phyloP scores from a whole-genome alignment of 1,284 basidiomycete genomes.

The Trichosporon sp. region DNA sequence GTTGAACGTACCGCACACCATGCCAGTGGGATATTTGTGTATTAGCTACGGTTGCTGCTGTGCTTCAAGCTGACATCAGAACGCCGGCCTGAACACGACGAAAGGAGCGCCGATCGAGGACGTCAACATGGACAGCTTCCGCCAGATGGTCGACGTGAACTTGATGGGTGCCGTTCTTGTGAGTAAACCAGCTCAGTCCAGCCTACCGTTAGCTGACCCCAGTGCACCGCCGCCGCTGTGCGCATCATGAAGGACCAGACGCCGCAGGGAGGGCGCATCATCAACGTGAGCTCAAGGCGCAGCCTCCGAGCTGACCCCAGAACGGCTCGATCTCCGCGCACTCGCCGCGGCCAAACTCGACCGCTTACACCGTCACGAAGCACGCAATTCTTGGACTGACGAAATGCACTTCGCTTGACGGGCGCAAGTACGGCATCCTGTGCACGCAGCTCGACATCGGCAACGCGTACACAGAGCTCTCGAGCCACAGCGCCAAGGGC shows the following conservation, averaged over 20 bases:
- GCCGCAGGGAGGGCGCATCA: constrained; percentile 72
- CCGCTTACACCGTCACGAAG: constrained; percentile 69
- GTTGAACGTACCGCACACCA: background rate
- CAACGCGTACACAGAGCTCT: constrained; percentile 64
- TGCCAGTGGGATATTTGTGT: background rate
- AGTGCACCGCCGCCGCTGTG: constrained; percentile 69
- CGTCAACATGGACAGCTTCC: constrained; percentile 60
- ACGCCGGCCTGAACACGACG: constrained; percentile 57
- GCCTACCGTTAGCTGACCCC: background rate
- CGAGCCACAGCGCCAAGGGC: constrained; percentile 52
- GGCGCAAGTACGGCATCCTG: constrained; percentile 65
- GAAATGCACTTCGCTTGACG: constrained; percentile 69
- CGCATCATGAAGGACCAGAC: constrained; percentile 65
- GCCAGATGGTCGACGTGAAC: constrained; percentile 64
- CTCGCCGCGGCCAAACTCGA: constrained; percentile 60
- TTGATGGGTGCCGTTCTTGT: constrained; percentile 63
- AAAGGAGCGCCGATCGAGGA: constrained; percentile 58
- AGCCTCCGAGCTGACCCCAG: background rate
- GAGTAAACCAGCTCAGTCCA: background rate
- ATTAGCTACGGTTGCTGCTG: background rate
- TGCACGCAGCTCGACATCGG: constrained; percentile 78
- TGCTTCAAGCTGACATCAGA: constrained; percentile 29
- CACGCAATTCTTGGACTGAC: constrained; percentile 73
- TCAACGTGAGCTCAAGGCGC: constrained; percentile 56
- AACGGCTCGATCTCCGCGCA: constrained; percentile 74